Percentiles rank a stretch among this genome's conserved stretches.
These are phyloP conservation scores for Neoascochyta sp. DNA, from an alignment of 2,329 filamentous ascomycete species.

Conservation along the genomic window DNA sequence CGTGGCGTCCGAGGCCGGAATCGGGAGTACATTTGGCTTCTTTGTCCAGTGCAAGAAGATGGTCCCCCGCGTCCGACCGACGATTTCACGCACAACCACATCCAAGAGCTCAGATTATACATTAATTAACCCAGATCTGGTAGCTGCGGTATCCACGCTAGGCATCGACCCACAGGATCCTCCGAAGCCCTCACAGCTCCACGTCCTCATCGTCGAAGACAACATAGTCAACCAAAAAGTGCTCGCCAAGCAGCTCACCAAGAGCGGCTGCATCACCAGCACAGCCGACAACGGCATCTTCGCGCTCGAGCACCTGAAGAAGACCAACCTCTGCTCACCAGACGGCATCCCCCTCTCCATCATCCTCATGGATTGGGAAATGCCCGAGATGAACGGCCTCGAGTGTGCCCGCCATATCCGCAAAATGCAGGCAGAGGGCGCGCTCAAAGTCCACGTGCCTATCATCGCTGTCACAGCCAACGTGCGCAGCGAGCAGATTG, in stretches of 20 bases:
- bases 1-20: constrained; percentile 25
- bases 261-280: constrained; percentile 25
- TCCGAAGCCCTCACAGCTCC: constrained; percentile 8
- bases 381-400: constrained; percentile 41
- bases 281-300: constrained; percentile 35
- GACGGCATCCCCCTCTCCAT: constrained; percentile 23
- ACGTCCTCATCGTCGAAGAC: constrained; percentile 36
- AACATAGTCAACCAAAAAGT: constrained; percentile 39
- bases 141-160: constrained; percentile 6
- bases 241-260: constrained; percentile 30
- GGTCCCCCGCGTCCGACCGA: constrained; percentile 4
- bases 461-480: constrained; percentile 40
- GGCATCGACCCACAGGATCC: constrained; percentile 1
- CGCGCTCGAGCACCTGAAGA: constrained; percentile 24
- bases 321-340: constrained; percentile 12
- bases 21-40: constrained; percentile 36
- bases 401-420: constrained; percentile 33
- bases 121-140: constrained; percentile 5
- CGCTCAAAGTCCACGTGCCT: constrained; percentile 26
- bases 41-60: constrained; percentile 27
- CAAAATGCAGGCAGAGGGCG: constrained; percentile 21
- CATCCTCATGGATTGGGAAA: constrained; percentile 38
- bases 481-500: constrained; percentile 33
- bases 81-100: constrained; percentile 2
- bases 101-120: constrained; percentile 7